Base-by-base conservation (phyloP, 352 stramenopile species). In the Globisporangium okanoganense region DNA sequence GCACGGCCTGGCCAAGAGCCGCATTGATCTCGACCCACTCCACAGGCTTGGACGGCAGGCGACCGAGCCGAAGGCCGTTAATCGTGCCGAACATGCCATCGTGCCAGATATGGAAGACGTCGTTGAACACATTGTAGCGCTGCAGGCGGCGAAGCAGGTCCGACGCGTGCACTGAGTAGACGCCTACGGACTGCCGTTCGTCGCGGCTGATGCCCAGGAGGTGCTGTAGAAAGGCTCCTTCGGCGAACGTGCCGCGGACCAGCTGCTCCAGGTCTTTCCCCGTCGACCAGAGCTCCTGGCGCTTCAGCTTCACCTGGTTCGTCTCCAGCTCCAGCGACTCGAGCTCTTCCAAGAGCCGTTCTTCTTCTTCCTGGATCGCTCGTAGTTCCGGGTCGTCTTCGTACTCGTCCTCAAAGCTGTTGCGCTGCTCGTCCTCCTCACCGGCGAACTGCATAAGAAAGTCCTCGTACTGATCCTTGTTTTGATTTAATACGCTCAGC, bases 61-160 rank as follows among this genome's bases (percentile, higher is more conserved):
- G 80, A 9, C 90, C 90, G 31, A 97, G 81, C 1, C 88, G 82
- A 8, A 97, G 71, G 0, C 85, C 87, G 36, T 95, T 97, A 60
- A 97, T 97, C 44, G 88, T 96, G 40, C 84, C 88, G 58, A 96
- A 96, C 0, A 87, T 60, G 8, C 88, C 88, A 50, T 94, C 85
- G 69, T 96, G 90, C 90, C 90, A 97, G 53, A 97, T 96, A 66
- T 94, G 88, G 53, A 97, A 97, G 12, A 92, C 83, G 53, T 97
- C 90, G 58, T 97, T 97, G 67, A 85, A 88, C 5, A 95, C 85
- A 50, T 96, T 93, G 66, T 95, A 93, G 20, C 85, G 78, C 70
- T 93, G 83, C 25, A 95, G 65, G 12, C 82, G 77, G 3, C 83
- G 79, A 45, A 95, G 64, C 73, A 93, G 80, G 41, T 95, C 85